Base-by-base conservation (phyloP, 768 basidiomycete species). In the Paxillus rubicundulus region DNA sequence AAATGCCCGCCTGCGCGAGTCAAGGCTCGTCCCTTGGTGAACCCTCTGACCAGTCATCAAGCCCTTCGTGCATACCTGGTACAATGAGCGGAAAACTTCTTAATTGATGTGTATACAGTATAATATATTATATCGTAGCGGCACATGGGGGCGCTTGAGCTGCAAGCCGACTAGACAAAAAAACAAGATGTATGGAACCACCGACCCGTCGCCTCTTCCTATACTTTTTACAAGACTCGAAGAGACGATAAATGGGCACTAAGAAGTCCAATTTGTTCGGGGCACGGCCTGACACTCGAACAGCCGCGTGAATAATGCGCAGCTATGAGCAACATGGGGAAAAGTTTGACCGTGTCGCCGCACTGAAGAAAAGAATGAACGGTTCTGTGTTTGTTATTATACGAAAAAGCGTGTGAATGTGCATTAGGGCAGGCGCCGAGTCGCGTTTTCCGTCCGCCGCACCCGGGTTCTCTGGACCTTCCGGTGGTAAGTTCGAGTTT, bases 311-410 rank as follows among this genome's bases (percentile, higher is more conserved):
- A 63, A 72, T 10, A 59, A 58, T 69, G 74, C 69, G 77, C 84
- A 74, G 81, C 77, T 76, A 87, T 85, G 89, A 91, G 89, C 89
- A 91, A 91, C 89, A 87, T 81, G 81, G 88, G 89, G 85, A 86
- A 87, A 72, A 65, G 68, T 60, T 77, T 80, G 78, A 82, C 82
- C 84, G 85, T 83, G 89, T 77, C 75, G 89, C 89, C 89, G 89
- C 89, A 91, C 89, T 50, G 76, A 73, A 71, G 63, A 70, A 65
- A 54, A 58, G 37, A 44, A 33, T 8, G 20, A 42, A 24, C 38
- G 9, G 5, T 2, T 4, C 24, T 5, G 4, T 12, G 0, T 4
- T 16, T 21, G 1, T 9, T 45, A 55, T 54, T 18, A 54, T 52
- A 49, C 12, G 9, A 9, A 30, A 44, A 24, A 24, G 24, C 49